Conservation (phyloP, 208 protist genomes). For the Acanthamoeba royreba region DNA sequence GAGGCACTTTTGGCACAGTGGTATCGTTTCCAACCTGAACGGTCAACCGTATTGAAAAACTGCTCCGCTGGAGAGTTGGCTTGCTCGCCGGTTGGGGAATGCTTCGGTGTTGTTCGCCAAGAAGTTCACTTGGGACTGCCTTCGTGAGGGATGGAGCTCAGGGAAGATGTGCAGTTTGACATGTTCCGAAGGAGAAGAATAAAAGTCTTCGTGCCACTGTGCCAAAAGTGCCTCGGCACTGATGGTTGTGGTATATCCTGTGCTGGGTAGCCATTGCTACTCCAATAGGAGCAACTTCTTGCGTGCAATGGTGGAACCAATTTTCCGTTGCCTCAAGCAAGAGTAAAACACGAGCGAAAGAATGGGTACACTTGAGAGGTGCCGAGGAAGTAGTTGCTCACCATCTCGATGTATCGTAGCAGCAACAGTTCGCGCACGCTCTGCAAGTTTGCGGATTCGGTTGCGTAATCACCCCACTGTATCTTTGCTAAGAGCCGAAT, state of each 20-base stretch:
- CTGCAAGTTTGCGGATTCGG: neutral
- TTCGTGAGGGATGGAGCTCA: neutral
- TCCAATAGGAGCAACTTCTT: too few relatives aligned
- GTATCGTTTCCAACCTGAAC: neutral
- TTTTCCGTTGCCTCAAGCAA: too few relatives aligned
- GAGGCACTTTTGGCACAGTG: too few relatives aligned
- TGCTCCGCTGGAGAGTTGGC: too few relatives aligned
- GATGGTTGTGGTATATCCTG: too few relatives aligned
- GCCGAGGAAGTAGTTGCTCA: neutral
- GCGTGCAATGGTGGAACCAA: too few relatives aligned
- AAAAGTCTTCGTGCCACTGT: neutral
- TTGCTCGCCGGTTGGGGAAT: neutral
- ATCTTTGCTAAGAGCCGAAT: neutral
- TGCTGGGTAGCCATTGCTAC: too few relatives aligned
- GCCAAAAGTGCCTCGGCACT: too few relatives aligned
- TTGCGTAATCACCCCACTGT: too few relatives aligned
- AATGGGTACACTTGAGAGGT: neutral
- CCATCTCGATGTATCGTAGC: neutral
- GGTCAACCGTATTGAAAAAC: too few relatives aligned
- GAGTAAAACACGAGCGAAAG: too few relatives aligned
- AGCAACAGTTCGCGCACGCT: neutral
- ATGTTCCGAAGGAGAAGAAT: neutral
- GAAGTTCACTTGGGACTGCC: conserved; percentile 29
- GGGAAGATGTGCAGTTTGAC: neutral
- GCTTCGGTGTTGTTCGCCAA: neutral